These are phyloP conservation scores for Cladosporium sp. DNA, from an alignment of 2,329 filamentous ascomycete species.

Conservation along the genomic window DNA sequence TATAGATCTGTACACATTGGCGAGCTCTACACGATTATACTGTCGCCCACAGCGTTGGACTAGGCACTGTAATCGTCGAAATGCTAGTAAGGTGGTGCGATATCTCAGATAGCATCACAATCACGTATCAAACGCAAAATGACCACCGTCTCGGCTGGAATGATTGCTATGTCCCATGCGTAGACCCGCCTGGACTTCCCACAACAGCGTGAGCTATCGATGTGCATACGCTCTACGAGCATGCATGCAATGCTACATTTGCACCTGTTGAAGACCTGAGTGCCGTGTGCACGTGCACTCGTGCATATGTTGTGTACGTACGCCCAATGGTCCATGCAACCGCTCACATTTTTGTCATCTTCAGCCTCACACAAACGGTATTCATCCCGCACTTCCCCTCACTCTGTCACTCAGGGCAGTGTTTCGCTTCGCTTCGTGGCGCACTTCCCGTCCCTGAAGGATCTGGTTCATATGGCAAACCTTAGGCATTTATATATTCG, in stretches of 20 bases:
- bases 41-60: not conserved
- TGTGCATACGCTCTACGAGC: not conserved
- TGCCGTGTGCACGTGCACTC: not conserved
- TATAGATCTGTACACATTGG: not conserved
- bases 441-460: not conserved
- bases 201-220: not conserved
- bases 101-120: not conserved
- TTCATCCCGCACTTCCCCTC: conserved; percentile 11
- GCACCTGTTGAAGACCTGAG: not conserved
- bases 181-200: not conserved
- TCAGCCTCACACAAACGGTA: not conserved
- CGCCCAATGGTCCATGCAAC: not conserved
- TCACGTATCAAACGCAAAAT: not conserved
- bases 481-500: not conserved
- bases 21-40: not conserved
- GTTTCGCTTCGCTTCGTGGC: conserved; percentile 5
- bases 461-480: not conserved
- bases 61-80: not conserved
- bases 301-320: conserved; percentile 5
- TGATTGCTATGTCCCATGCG: not conserved
- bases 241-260: not conserved
- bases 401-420: conserved; percentile 2
- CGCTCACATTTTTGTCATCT: not conserved
- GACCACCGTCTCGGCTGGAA: too few species aligned
- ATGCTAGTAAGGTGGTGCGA: not conserved